Percentiles rank a stretch among this genome's conserved stretches.
phyloP scores from a whole-genome alignment of 139 green algal species.

The Chlamydomonas applanata region DNA sequence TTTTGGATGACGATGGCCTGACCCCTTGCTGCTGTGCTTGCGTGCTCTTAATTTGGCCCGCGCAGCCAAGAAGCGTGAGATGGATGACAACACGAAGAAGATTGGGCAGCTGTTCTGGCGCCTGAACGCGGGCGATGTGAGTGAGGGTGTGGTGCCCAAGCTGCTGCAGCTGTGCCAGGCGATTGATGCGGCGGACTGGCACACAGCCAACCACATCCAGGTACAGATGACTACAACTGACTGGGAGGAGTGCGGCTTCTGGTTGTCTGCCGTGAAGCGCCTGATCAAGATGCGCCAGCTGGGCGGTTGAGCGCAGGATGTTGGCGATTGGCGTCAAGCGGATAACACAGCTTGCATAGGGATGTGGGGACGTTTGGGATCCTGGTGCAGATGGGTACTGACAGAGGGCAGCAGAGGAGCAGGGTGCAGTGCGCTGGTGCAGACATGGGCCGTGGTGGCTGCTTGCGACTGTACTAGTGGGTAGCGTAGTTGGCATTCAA shows the following conservation, averaged over 20 bases:
- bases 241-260: conserved; percentile 92
- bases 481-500: no score
- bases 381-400: not conserved
- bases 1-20: no score
- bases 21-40: no score
- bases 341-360: not conserved
- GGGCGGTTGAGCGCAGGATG: conserved; percentile 9
- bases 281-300: conserved; percentile 85
- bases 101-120: conserved; percentile 89
- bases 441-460: no score
- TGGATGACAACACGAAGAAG: conserved; percentile 92
- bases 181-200: conserved; percentile 77
- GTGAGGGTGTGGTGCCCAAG: conserved; percentile 60
- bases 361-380: not conserved
- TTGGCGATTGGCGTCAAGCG: not conserved
- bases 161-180: conserved; percentile 80
- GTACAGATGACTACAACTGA: conserved; percentile 87
- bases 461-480: no score
- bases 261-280: conserved; percentile 92
- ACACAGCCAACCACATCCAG: conserved; percentile 73
- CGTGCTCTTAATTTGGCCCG: no score
- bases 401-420: no score
- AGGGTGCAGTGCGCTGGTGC: no score
- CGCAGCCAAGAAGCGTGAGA: conserved; percentile 83
- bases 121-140: conserved; percentile 75